Conservation (phyloP, 164 flowering plant species). For the Magnolia changhungtana region DNA sequence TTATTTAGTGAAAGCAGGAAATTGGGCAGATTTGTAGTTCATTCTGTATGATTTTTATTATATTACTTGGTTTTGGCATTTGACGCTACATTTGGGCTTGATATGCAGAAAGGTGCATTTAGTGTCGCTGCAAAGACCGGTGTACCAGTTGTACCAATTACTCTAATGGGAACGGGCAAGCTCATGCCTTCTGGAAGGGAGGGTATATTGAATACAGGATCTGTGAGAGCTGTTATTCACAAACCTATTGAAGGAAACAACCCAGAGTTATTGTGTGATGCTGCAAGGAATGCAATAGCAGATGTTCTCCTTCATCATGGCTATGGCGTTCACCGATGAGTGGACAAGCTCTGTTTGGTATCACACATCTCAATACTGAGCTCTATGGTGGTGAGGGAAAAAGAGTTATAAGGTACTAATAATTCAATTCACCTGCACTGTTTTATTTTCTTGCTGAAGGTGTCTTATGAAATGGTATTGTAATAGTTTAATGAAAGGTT, state of each 20-base stretch:
- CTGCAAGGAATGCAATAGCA: constrained; percentile 60
- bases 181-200: constrained; percentile 93
- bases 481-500: background rate
- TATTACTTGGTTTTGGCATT: background rate
- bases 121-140: constrained; percentile 78
- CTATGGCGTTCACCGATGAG: constrained; percentile 14
- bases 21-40: background rate
- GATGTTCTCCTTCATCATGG: constrained; percentile 38
- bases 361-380: background rate
- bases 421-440: background rate
- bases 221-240: constrained; percentile 73
- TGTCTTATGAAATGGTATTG: background rate
- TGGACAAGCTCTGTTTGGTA: background rate
- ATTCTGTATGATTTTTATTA: background rate
- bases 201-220: constrained; percentile 52
- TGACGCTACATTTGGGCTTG: constrained; percentile 7
- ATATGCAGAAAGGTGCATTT: constrained; percentile 91
- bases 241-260: constrained; percentile 66
- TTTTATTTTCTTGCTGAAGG: background rate
- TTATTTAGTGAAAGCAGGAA: background rate
- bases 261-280: constrained; percentile 51
- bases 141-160: constrained; percentile 87
- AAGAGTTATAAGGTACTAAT: background rate
- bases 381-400: background rate
- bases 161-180: constrained; percentile 84